phyloP scores from a whole-genome alignment of 2,329 filamentous ascomycete species.

The Phialemonium atrogriseum region DNA sequence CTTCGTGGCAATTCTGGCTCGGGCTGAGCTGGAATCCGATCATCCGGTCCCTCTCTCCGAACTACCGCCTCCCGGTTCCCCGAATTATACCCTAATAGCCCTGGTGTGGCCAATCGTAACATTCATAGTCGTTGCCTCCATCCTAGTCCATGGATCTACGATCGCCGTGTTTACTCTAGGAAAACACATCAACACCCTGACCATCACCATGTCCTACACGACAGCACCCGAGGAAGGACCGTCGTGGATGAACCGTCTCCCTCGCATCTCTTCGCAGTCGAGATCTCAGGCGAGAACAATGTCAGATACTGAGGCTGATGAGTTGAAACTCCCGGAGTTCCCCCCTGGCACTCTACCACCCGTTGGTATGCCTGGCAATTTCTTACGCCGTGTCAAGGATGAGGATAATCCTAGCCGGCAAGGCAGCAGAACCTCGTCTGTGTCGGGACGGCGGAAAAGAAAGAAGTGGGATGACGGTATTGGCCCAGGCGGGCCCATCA shows the following conservation, averaged over 20 bases:
- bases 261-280: constrained; percentile 56
- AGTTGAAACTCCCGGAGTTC: constrained; percentile 49
- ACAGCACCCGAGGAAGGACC: constrained; percentile 80
- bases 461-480: constrained; percentile 64
- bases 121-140: constrained; percentile 90
- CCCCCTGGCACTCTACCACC: constrained; percentile 67
- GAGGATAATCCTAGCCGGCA: constrained; percentile 52
- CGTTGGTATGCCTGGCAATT: constrained; percentile 62
- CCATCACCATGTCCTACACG: constrained; percentile 93
- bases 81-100: constrained; percentile 63
- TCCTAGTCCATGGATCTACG: constrained; percentile 94
- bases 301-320: constrained; percentile 67
- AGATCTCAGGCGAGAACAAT: constrained; percentile 79
- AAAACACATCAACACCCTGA: constrained; percentile 95
- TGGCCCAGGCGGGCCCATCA: constrained; percentile 79
- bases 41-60: constrained; percentile 64
- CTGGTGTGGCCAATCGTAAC: constrained; percentile 94
- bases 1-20: constrained; percentile 85
- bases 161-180: constrained; percentile 96
- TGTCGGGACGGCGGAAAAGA: constrained; percentile 52
- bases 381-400: constrained; percentile 75
- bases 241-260: constrained; percentile 90
- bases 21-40: constrained; percentile 79
- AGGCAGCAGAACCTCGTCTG: constrained; percentile 51
- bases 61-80: constrained; percentile 44